These are phyloP conservation scores for Metarhizium guizhouense DNA, from an alignment of 2,329 filamentous ascomycete species.

Conservation along the genomic window DNA sequence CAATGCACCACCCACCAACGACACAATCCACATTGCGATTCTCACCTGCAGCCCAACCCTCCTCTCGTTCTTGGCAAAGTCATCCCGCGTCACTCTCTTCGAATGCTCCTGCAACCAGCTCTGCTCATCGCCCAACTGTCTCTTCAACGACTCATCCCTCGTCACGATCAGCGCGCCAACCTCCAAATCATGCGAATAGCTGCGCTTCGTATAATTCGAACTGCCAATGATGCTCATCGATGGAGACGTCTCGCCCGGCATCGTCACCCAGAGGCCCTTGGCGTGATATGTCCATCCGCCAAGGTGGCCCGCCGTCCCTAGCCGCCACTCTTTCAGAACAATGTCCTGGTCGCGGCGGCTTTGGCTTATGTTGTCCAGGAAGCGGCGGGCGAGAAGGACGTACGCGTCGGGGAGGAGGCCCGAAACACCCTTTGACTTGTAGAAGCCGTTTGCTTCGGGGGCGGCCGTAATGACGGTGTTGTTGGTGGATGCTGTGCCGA, in stretches of 20 bases:
- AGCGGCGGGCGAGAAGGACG: conserved; percentile 75
- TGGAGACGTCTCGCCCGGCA: conserved; percentile 56
- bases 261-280: conserved; percentile 86
- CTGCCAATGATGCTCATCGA: conserved; percentile 80
- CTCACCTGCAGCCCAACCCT: conserved; percentile 79
- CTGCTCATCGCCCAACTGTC: conserved; percentile 69
- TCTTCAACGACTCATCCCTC: conserved; percentile 60
- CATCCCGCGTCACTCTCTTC: conserved; percentile 57
- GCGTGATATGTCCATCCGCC: conserved; percentile 97
- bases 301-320: conserved; percentile 69
- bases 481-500: conserved; percentile 57
- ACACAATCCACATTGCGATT: conserved; percentile 89
- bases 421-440: conserved; percentile 75
- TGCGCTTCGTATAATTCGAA: conserved; percentile 91
- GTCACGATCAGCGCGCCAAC: conserved; percentile 83
- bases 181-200: conserved; percentile 87
- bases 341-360: conserved; percentile 47
- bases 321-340: conserved; percentile 77
- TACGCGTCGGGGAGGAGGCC: conserved; percentile 89
- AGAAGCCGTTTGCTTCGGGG: conserved; percentile 93
- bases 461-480: conserved; percentile 89
- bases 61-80: conserved; percentile 73
- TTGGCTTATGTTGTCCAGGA: conserved; percentile 53
- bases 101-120: conserved; percentile 71
- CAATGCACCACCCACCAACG: conserved; percentile 76